phyloP scores from a whole-genome alignment of 202 grass and related monocot species.

The Digitaria exilis region DNA sequence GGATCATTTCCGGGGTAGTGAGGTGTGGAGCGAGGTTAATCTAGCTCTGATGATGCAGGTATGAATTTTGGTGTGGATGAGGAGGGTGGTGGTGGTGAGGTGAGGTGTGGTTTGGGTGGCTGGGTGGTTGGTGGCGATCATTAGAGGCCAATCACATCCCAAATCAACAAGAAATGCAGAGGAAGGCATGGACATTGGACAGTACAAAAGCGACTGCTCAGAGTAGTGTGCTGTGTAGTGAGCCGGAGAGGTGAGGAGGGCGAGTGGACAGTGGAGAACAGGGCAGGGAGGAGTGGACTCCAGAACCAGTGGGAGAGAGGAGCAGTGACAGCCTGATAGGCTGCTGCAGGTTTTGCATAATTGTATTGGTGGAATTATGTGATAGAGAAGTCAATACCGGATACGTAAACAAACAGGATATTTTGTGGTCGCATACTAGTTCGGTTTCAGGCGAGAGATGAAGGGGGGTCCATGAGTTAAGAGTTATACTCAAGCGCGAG shows the following conservation, averaged over 20 bases:
- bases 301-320: neutral
- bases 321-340: constrained; percentile 26
- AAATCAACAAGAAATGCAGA: constrained; percentile 50
- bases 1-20: constrained; percentile 11
- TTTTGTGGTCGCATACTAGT: neutral
- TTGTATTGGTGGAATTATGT: neutral
- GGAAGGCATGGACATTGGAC: too few relatives aligned
- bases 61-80: constrained; percentile 26
- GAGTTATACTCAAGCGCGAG: too few relatives aligned
- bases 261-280: neutral
- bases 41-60: constrained; percentile 30
- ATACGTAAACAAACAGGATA: constrained; percentile 27
- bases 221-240: neutral
- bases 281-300: neutral
- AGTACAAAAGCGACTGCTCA: constrained; percentile 27
- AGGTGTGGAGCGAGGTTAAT: constrained; percentile 32
- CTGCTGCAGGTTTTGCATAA: constrained; percentile 10
- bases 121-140: constrained; percentile 49
- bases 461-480: too few relatives aligned
- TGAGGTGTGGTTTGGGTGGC: constrained; percentile 20
- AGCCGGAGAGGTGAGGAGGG: neutral
- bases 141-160: constrained; percentile 42
- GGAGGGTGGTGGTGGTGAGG: neutral
- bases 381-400: constrained; percentile 21
- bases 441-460: neutral